Evolutionary conservation across 2,329 filamentous ascomycete species (phyloP), one percentile per base, ranked within the genome.

Genomic region (Penicillium sp.): DNA sequence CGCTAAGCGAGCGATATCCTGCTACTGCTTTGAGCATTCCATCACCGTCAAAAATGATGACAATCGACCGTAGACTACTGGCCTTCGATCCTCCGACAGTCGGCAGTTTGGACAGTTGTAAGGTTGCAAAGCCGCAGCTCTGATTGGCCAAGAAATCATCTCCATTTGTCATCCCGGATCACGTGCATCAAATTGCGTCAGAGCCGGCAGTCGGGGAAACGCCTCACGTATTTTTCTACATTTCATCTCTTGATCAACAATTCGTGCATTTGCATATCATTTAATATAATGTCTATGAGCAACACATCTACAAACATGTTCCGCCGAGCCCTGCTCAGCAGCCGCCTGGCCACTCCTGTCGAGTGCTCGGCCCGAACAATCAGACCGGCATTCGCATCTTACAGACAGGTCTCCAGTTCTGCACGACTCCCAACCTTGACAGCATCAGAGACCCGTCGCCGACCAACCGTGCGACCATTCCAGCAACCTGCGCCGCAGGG

Each of bases 361-460:
- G 67, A 71, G 56, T 58, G 66, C 49, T 63, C 67, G 34, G 64
- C 65, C 48, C 63, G 66, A 50, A 56, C 64, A 47, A 58, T 71
- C 43, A 58, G 65, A 39, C 56, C 70, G 29, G 62, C 67, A 44
- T 69, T 65, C 49, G 64, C 58, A 49, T 61, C 64, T 13, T 71
- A 68, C 54, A 73, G 76, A 68, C 70, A 63, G 52, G 66, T 79
- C 29, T 75, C 79, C 58, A 77, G 75, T 58, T 75, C 74, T 42
- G 70, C 75, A 38, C 69, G 76, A 57, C 62, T 79, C 52, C 76
- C 79, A 22, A 75, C 77, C 9, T 72, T 81, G 59, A 77, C 78
- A 58, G 71, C 79, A 31, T 80, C 80, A 40, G 75, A 77, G 61
- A 66, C 73, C 40, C 75, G 73, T 56, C 75, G 69, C 50, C 71